Conservation (phyloP, 768 basidiomycete species). For the Trametes coccinea region DNA sequence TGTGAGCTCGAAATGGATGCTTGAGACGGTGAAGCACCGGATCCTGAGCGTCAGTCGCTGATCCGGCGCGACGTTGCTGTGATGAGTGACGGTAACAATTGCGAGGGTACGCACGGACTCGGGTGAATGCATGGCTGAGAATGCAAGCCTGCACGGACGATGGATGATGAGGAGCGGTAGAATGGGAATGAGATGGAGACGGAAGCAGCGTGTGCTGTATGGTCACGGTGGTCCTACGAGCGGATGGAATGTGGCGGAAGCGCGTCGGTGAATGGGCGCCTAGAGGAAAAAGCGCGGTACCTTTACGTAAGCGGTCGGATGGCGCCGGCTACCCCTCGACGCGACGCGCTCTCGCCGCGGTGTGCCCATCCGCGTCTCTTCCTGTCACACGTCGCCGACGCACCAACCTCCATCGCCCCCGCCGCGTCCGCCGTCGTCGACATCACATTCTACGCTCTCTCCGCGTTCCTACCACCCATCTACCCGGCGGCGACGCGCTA, state of each 20-base stretch:
- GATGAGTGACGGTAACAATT: constrained; percentile 6
- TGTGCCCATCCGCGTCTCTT: constrained; percentile 27
- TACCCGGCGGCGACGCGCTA: constrained; percentile 14
- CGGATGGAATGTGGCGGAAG: not conserved
- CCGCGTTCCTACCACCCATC: not conserved
- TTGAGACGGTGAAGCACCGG: constrained; percentile 22
- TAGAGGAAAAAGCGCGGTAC: constrained; percentile 16
- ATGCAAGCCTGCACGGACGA: not conserved
- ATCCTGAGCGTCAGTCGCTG: constrained; percentile 18
- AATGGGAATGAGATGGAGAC: not conserved
- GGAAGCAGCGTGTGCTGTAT: too few species aligned
- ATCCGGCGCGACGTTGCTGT: constrained; percentile 11
- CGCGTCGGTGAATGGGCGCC: constrained; percentile 14
- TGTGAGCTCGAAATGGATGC: constrained; percentile 11
- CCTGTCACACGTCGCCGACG: constrained; percentile 29
- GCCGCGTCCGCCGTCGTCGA: constrained; percentile 13
- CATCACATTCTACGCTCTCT: constrained; percentile 1
- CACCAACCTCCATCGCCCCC: constrained; percentile 14
- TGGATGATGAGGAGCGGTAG: not conserved
- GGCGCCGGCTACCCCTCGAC: constrained; percentile 25
- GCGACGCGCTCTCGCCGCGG: constrained; percentile 31
- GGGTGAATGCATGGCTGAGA: not conserved
- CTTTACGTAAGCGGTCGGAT: constrained; percentile 21
- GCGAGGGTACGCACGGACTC: not conserved
- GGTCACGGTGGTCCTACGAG: not conserved